A percentile compares a stretch with the other conserved stretches of the same genome.
These are phyloP conservation scores for Batrachochytrium dendrobatidis DNA, from an alignment of 371 early-diverging fungal genomes.

Conservation along the genomic window DNA sequence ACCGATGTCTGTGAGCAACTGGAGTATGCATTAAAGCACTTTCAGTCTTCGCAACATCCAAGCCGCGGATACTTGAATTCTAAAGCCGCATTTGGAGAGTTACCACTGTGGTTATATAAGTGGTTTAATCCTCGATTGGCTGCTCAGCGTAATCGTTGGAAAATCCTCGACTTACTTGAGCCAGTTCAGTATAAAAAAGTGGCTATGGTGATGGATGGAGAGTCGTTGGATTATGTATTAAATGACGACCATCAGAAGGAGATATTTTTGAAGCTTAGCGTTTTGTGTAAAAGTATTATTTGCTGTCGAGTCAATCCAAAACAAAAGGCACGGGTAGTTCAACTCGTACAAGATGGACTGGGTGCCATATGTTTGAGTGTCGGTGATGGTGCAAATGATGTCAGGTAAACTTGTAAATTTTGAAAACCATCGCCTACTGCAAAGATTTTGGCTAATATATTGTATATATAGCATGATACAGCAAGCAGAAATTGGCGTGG, in stretches of 20 bases:
- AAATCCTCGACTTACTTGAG: too few species aligned
- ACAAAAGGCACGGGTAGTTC: conserved; percentile 97
- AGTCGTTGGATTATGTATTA: conserved; percentile 71
- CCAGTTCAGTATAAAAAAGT: too few species aligned
- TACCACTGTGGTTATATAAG: too few species aligned
- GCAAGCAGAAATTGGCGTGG: conserved; percentile 90
- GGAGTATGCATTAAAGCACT: too few species aligned
- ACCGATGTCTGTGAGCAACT: neutral
- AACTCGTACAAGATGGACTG: conserved; percentile 67
- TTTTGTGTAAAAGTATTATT: conserved; percentile 80
- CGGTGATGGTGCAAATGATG: conserved; percentile 98
- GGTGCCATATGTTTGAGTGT: conserved; percentile 75
- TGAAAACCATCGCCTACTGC: too few species aligned
- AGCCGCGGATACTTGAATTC: too few species aligned
- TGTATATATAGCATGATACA: conserved; percentile 47
- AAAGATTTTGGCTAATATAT: too few species aligned
- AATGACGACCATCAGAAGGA: conserved; percentile 35
- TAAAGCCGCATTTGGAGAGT: too few species aligned
- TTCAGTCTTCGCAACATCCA: too few species aligned
- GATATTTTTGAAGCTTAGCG: conserved; percentile 58
- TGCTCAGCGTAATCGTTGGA: too few species aligned
- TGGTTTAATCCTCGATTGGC: too few species aligned
- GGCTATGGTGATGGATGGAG: conserved; percentile 88
- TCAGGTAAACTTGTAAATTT: conserved; percentile 27
- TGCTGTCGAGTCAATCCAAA: conserved; percentile 98